phyloP scores from a whole-genome alignment of 495 filamentous ascomycete species.

The Talaromyces trachyspermus region DNA sequence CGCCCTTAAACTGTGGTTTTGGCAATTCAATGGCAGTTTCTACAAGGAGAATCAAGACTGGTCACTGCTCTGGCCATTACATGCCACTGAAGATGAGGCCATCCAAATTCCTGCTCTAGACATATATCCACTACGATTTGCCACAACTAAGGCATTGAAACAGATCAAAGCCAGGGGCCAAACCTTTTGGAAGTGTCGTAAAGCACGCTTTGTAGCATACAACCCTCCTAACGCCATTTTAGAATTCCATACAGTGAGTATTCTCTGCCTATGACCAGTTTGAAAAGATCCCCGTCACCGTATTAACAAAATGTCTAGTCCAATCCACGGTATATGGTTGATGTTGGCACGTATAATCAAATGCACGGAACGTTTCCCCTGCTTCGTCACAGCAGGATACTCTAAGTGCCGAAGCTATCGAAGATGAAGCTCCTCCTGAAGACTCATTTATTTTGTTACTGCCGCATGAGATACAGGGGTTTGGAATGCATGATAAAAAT shows the following conservation, averaged over 20 bases:
- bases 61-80: not conserved
- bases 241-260: constrained; percentile 10
- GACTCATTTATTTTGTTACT: constrained; percentile 6
- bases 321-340: constrained; percentile 13
- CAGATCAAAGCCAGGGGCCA: constrained; percentile 2
- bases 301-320: not conserved
- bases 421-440: constrained; percentile 2
- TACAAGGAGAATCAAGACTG: not conserved
- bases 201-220: constrained; percentile 9
- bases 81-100: not conserved
- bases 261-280: not conserved
- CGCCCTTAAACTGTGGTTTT: not conserved
- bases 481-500: constrained; percentile 25
- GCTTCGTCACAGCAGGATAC: constrained; percentile 5
- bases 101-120: constrained; percentile 5
- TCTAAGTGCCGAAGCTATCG: constrained; percentile 1
- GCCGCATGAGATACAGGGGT: constrained; percentile 10
- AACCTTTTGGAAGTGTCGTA: constrained; percentile 11
- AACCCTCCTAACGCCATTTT: constrained; percentile 6
- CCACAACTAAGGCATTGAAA: not conserved
- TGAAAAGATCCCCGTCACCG: not conserved
- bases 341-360: constrained; percentile 9
- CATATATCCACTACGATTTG: constrained; percentile 10
- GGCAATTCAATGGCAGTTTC: constrained; percentile 7
- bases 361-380: constrained; percentile 8